These are phyloP conservation scores for Populus euphratica DNA, from an alignment of 345 rosid genomes.

Conservation along the genomic window DNA sequence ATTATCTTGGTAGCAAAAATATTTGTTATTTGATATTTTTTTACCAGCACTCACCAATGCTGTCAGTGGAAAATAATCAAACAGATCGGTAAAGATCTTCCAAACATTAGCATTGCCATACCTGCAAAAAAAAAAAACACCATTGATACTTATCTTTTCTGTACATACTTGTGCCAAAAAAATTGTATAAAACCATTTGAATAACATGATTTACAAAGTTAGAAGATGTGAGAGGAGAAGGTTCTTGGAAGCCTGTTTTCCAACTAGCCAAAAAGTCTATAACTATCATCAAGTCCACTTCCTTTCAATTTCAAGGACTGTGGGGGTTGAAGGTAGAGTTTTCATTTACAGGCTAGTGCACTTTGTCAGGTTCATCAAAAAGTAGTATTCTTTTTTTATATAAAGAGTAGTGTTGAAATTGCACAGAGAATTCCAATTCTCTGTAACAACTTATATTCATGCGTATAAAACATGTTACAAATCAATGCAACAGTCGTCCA, in stretches of 20 bases:
- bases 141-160: not conserved
- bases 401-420: not conserved
- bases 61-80: constrained; percentile 91
- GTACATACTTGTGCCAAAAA: not conserved
- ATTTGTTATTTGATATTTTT: not conserved
- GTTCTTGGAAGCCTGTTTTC: not conserved
- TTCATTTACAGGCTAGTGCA: not conserved
- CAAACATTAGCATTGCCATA: constrained; percentile 95
- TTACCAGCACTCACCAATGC: constrained; percentile 70
- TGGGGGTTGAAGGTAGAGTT: too few species aligned
- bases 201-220: not conserved
- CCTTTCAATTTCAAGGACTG: not conserved
- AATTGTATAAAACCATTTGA: not conserved
- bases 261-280: not conserved
- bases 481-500: not conserved
- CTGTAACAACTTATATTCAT: not conserved
- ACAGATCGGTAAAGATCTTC: constrained; percentile 88
- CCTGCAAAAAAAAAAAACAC: constrained; percentile 50
- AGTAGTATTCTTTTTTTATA: not conserved
- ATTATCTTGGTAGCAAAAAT: not conserved
- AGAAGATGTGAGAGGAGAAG: not conserved
- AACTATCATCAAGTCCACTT: not conserved
- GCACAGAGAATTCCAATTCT: not conserved
- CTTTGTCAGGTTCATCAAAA: not conserved
- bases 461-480: not conserved